phyloP scores from a whole-genome alignment of 768 basidiomycete genomes.

The Amylocystis lapponica region DNA sequence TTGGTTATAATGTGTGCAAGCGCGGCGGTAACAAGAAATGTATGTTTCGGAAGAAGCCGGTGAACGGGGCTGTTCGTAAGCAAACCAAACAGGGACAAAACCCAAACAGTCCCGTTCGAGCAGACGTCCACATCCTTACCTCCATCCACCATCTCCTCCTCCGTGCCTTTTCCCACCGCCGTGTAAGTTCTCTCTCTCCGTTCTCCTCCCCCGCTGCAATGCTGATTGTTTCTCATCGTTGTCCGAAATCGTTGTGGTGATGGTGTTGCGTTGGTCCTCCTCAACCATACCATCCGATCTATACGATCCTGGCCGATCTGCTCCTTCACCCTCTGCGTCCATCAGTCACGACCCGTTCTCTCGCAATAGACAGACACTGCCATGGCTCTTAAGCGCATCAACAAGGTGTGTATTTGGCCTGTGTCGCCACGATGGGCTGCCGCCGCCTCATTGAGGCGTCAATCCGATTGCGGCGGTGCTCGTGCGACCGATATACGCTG shows the following conservation, averaged over 20 bases:
- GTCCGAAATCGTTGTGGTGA: slow-evolving; percentile 1
- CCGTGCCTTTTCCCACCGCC: slow-evolving; percentile 26
- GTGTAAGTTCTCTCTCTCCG: slow-evolving; percentile 8
- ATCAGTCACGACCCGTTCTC: slow-evolving; percentile 13
- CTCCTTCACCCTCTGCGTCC: neutral
- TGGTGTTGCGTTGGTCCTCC: slow-evolving; percentile 3
- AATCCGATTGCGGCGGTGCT: too few species aligned
- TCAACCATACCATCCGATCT: slow-evolving; percentile 26
- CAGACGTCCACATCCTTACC: slow-evolving; percentile 14
- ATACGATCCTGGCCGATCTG: slow-evolving; percentile 33
- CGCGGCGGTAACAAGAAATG: too few species aligned
- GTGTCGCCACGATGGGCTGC: slow-evolving; percentile 2
- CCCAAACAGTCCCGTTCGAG: slow-evolving; percentile 10
- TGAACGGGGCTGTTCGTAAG: slow-evolving; percentile 11
- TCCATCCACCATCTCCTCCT: slow-evolving; percentile 22
- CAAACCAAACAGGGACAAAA: slow-evolving; percentile 17
- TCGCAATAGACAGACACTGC: slow-evolving; percentile 11
- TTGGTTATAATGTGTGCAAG: too few species aligned
- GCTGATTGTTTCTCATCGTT: neutral
- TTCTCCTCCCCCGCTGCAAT: neutral
- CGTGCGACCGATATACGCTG: slow-evolving; percentile 4
- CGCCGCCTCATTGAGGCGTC: slow-evolving; percentile 4
- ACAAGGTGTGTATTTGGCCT: slow-evolving; percentile 66
- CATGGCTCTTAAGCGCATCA: slow-evolving; percentile 99
- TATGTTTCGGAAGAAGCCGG: slow-evolving; percentile 11